Evolutionary conservation across 768 basidiomycete species (phyloP).

Genomic region (Leccinum boreale): DNA sequence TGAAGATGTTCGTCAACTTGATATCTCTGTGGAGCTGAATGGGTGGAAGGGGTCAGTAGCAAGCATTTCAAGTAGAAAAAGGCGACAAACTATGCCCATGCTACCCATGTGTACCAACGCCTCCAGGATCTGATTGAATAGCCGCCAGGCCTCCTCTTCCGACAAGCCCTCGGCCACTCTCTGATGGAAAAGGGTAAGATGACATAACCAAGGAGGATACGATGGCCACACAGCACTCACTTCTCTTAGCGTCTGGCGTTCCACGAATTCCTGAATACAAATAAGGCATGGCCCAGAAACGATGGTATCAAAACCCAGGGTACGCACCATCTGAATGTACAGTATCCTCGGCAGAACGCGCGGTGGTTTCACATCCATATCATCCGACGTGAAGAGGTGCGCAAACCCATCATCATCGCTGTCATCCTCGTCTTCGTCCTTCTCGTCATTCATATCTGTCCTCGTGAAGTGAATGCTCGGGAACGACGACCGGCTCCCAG

Average conservation of each 20-base stretch:
- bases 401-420: conserved; percentile 41
- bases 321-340: conserved; percentile 91
- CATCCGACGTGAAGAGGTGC: conserved; percentile 36
- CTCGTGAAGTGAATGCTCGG: conserved; percentile 82
- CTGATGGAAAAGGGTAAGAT: conserved; percentile 30
- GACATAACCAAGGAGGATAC: not conserved
- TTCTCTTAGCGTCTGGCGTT: conserved; percentile 87
- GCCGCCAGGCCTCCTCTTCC: conserved; percentile 84
- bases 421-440: conserved; percentile 43
- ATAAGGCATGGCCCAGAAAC: not conserved
- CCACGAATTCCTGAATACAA: conserved; percentile 72
- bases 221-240: conserved; percentile 30
- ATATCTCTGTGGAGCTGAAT: conserved; percentile 82
- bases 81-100: conserved; percentile 70
- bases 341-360: conserved; percentile 50
- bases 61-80: not conserved
- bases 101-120: conserved; percentile 88
- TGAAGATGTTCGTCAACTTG: conserved; percentile 92
- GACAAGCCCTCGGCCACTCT: conserved; percentile 75
- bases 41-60: conserved; percentile 22
- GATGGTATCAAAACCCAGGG: not conserved
- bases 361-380: conserved; percentile 29
- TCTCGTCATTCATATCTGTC: conserved; percentile 37
- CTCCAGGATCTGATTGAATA: conserved; percentile 88
- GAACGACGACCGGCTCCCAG: conserved; percentile 57